These are phyloP conservation scores for Sphagnum fallax DNA, from an alignment of 228 moss, liverwort and hornwort genomes.

Conservation along the genomic window DNA sequence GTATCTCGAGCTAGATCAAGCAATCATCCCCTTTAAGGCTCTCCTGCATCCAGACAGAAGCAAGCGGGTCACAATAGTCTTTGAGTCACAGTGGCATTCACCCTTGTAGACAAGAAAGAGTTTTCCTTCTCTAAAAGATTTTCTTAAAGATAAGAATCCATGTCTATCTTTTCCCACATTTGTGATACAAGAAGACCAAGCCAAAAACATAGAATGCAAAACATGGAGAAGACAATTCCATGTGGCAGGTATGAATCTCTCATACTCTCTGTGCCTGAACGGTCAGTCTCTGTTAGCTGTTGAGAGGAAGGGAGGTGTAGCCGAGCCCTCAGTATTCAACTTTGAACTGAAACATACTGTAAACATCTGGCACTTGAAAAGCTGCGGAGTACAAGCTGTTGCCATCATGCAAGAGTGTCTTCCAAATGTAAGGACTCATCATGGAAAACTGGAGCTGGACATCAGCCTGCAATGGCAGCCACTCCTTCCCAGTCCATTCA, in stretches of 20 bases:
- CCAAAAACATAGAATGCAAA: slow-evolving; percentile 81
- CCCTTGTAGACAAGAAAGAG: too few species aligned
- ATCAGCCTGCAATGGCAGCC: slow-evolving; percentile 93
- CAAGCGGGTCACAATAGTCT: too few species aligned
- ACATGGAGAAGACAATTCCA: slow-evolving; percentile 94
- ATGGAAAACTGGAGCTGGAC: slow-evolving; percentile 98
- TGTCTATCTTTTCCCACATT: slow-evolving; percentile 27
- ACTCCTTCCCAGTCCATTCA: slow-evolving; percentile 91
- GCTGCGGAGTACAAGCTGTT: slow-evolving; percentile 76
- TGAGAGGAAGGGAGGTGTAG: slow-evolving; percentile 64
- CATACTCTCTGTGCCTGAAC: slow-evolving; percentile 95
- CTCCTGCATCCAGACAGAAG: too few species aligned
- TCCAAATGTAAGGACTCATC: slow-evolving; percentile 97
- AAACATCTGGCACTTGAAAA: slow-evolving; percentile 94
- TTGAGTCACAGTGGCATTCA: too few species aligned
- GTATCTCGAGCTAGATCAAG: too few species aligned
- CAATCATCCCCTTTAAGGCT: too few species aligned
- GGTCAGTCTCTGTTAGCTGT: slow-evolving; percentile 92
- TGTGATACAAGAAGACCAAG: slow-evolving; percentile 90
- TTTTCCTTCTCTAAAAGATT: too few species aligned
- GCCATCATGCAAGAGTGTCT: slow-evolving; percentile 66
- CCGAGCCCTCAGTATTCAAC: slow-evolving; percentile 77
- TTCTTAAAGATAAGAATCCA: too few species aligned
- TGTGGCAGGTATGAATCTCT: slow-evolving; percentile 87
- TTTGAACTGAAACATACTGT: slow-evolving; percentile 98